A percentile compares a stretch with the other conserved stretches of the same genome.
Evolutionary conservation across 352 stramenopile genomes (phyloP).

Genomic region (Phytophthora citrophthora): DNA sequence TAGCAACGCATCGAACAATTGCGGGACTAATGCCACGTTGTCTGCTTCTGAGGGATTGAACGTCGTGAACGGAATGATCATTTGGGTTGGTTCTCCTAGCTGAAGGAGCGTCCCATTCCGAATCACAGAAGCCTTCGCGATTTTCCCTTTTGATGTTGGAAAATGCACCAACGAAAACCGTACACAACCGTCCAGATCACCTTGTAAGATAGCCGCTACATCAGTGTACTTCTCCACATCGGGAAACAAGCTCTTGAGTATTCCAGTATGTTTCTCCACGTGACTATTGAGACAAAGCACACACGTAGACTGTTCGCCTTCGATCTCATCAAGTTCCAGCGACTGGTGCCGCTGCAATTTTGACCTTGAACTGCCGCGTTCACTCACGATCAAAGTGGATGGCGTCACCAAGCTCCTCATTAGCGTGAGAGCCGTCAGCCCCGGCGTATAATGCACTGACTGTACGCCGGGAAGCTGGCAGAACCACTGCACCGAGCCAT

Average conservation of each 20-base stretch:
- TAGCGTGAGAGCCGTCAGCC: slow-evolving; percentile 32
- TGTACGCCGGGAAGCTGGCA: slow-evolving; percentile 50
- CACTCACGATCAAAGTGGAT: slow-evolving; percentile 48
- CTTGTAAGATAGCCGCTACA: slow-evolving; percentile 53
- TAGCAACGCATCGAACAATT: slow-evolving; percentile 27
- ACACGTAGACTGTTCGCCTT: slow-evolving; percentile 72
- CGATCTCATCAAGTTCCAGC: slow-evolving; percentile 55
- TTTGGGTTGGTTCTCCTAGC: slow-evolving; percentile 42
- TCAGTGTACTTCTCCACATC: slow-evolving; percentile 3
- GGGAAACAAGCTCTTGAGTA: slow-evolving; percentile 42
- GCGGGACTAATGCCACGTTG: background rate
- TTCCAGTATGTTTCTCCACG: slow-evolving; percentile 3
- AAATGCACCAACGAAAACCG: slow-evolving; percentile 42
- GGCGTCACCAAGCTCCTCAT: slow-evolving; percentile 61
- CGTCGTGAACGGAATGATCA: slow-evolving; percentile 36
- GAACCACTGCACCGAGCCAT: slow-evolving; percentile 21
- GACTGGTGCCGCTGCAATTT: slow-evolving; percentile 7
- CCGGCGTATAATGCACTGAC: slow-evolving; percentile 28
- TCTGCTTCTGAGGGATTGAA: background rate
- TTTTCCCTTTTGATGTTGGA: slow-evolving; percentile 1
- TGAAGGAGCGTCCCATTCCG: slow-evolving; percentile 23
- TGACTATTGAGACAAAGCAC: slow-evolving; percentile 30
- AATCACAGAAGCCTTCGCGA: slow-evolving; percentile 19
- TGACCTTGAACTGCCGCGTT: background rate
- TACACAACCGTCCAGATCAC: slow-evolving; percentile 59